A percentile compares a stretch with the other conserved stretches of the same genome.
phyloP scores from a whole-genome alignment of 1,139 yeast genomes.

The Diutina ranongensis region DNA sequence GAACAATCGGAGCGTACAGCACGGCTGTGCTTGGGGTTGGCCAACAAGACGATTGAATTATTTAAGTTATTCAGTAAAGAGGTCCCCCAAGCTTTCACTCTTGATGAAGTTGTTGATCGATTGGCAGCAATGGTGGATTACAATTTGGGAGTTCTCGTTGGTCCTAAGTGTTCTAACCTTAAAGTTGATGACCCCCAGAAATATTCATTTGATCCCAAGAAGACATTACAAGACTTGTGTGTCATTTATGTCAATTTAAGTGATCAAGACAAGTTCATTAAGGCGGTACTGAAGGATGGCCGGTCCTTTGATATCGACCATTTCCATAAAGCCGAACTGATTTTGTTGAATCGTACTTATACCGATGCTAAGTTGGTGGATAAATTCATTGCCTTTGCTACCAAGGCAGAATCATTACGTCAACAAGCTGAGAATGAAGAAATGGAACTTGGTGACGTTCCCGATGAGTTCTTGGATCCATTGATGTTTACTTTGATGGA shows the following conservation, averaged over 20 bases:
- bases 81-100: conserved; percentile 77
- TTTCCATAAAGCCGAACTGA: conserved; percentile 60
- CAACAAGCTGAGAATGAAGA: conserved; percentile 70
- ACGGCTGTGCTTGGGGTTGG: conserved; percentile 68
- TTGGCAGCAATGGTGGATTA: conserved; percentile 93
- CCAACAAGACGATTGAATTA: conserved; percentile 72
- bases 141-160: conserved; percentile 81
- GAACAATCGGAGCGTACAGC: conserved; percentile 65
- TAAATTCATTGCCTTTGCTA: conserved; percentile 44
- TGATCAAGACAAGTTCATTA: conserved; percentile 48
- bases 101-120: conserved; percentile 86
- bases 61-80: conserved; percentile 76
- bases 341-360: conserved; percentile 45
- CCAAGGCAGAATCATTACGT: conserved; percentile 49
- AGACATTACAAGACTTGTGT: conserved; percentile 55
- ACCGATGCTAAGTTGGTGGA: conserved; percentile 43
- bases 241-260: conserved; percentile 69
- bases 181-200: conserved; percentile 79
- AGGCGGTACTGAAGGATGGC: conserved; percentile 81
- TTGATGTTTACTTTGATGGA: conserved; percentile 92
- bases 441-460: conserved; percentile 80
- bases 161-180: conserved; percentile 84
- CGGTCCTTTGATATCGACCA: conserved; percentile 65
- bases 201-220: conserved; percentile 74
- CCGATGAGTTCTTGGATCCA: conserved; percentile 95